Evolutionary conservation across 306 rosid species (phyloP).

Genomic region (Pterocarpus santalinus): DNA sequence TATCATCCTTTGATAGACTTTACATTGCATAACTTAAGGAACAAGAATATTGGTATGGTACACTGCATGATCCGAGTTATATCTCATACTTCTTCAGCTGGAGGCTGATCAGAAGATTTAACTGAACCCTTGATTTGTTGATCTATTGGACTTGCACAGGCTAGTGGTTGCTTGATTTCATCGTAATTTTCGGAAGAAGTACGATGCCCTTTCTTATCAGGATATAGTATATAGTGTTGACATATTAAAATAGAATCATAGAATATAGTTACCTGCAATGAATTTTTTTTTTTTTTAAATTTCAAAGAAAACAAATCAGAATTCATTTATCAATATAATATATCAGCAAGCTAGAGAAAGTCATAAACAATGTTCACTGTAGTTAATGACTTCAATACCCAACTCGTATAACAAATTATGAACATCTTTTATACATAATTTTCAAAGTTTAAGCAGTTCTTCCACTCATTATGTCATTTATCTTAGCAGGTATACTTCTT

Average conservation of each 20-base stretch:
- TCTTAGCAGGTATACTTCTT: background rate
- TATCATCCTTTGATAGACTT: background rate
- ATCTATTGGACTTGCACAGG: conserved; percentile 22
- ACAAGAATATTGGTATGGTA: background rate
- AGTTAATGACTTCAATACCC: background rate
- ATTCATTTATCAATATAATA: background rate
- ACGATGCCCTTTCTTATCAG: conserved; percentile 39
- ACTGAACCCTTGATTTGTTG: conserved; percentile 39
- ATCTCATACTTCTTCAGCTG: conserved; percentile 21
- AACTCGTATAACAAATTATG: background rate
- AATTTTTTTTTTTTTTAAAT: background rate
- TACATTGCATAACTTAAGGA: background rate
- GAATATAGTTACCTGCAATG: conserved; percentile 72
- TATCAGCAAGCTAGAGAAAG: background rate
- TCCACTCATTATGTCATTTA: background rate
- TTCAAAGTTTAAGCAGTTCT: background rate
- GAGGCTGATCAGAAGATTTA: conserved; percentile 38
- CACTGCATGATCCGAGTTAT: background rate
- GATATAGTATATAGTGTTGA: conserved; percentile 79
- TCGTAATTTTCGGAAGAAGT: conserved; percentile 27
- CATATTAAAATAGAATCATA: conserved; percentile 74
- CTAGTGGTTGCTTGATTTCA: conserved; percentile 58
- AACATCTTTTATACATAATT: background rate
- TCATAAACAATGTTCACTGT: background rate
- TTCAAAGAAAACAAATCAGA: background rate